Evolutionary conservation across 495 filamentous ascomycete genomes (phyloP).

Genomic region (Evansstolkia leycettana): DNA sequence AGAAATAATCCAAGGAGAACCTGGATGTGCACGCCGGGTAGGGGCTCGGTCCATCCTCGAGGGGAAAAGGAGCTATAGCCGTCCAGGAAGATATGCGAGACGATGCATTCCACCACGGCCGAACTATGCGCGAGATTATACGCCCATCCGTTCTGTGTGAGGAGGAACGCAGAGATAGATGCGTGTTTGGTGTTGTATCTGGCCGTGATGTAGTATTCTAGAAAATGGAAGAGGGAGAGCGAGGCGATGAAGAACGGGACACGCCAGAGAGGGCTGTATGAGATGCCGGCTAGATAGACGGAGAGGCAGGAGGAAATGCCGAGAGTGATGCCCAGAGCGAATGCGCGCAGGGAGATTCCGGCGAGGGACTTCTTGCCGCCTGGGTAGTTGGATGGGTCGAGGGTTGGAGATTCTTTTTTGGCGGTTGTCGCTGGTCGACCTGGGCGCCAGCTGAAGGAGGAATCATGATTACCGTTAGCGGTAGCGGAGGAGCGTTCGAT

Average conservation of each 20-base stretch:
- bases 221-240: constrained; percentile 82
- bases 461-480: too few relatives aligned
- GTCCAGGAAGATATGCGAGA: constrained; percentile 46
- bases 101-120: constrained; percentile 58
- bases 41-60: constrained; percentile 7
- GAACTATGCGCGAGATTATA: constrained; percentile 74
- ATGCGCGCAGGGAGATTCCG: constrained; percentile 69
- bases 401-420: constrained; percentile 4
- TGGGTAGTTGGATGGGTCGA: constrained; percentile 33
- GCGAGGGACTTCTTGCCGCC: constrained; percentile 55
- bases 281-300: constrained; percentile 21
- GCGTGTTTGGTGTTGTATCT: constrained; percentile 67
- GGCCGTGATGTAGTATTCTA: constrained; percentile 88
- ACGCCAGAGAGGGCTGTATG: constrained; percentile 56
- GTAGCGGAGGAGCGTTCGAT: not conserved
- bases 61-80: constrained; percentile 20
- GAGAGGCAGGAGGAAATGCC: constrained; percentile 32
- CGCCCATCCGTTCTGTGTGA: constrained; percentile 71
- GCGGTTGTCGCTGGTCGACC: not conserved
- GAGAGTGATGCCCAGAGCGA: constrained; percentile 40
- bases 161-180: constrained; percentile 60
- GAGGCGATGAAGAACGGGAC: constrained; percentile 64
- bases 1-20: constrained; percentile 46
- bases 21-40: constrained; percentile 12
- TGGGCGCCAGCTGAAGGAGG: constrained; percentile 4